These are phyloP conservation scores for Rhodotorula sp. DNA, from an alignment of 1,284 basidiomycete species.

Conservation along the genomic window DNA sequence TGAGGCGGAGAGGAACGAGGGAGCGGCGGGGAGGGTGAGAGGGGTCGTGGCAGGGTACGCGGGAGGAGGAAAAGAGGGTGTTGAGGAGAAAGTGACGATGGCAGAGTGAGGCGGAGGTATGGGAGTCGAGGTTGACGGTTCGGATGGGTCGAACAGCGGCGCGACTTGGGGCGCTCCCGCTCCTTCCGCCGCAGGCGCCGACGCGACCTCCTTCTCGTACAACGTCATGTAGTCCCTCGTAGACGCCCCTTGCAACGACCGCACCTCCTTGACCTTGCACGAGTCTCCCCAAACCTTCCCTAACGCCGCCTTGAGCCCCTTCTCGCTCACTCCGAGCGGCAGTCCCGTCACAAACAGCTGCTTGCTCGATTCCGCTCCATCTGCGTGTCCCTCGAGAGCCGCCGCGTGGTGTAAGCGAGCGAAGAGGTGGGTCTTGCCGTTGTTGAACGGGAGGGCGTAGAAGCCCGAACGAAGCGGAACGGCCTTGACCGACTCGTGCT, in stretches of 20 bases:
- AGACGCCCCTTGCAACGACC: constrained; percentile 1
- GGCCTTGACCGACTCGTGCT: constrained; percentile 6
- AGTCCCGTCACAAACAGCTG: constrained; percentile 32
- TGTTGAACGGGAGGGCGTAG: constrained; percentile 27
- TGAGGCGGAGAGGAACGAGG: constrained; percentile 15
- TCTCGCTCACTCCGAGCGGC: constrained; percentile 15
- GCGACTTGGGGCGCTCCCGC: background rate
- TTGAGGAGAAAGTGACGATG: constrained; percentile 19
- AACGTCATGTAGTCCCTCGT: background rate
- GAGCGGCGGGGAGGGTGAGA: constrained; percentile 5
- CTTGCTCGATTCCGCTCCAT: background rate
- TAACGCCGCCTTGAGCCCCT: constrained; percentile 21
- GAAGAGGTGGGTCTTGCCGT: constrained; percentile 11
- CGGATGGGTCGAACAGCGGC: constrained; percentile 8
- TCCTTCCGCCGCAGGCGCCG: background rate
- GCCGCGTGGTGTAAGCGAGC: constrained; percentile 21
- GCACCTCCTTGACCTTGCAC: constrained; percentile 12
- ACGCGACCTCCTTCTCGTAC: constrained; percentile 6
- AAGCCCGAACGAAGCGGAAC: constrained; percentile 25
- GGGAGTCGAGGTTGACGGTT: background rate
- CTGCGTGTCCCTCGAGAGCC: background rate
- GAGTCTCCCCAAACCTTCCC: constrained; percentile 18
- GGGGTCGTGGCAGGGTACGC: constrained; percentile 1
- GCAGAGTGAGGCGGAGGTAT: constrained; percentile 9
- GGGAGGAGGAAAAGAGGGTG: constrained; percentile 17